Percentiles rank a stretch among this genome's conserved stretches.
phyloP scores from a whole-genome alignment of 1,139 yeast species.

The Yamadazyma diospyri region DNA sequence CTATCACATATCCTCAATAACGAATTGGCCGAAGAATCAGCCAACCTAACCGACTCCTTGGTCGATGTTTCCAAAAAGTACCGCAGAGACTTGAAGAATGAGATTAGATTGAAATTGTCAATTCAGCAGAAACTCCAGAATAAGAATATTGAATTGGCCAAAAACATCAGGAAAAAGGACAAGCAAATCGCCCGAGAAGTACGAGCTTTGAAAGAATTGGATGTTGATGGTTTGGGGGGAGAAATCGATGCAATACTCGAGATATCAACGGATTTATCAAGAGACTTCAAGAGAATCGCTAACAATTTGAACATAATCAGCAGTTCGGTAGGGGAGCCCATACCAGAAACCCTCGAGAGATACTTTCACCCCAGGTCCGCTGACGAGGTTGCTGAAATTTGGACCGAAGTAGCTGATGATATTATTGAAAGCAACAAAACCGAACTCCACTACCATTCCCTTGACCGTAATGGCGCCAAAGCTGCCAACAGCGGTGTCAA shows the following conservation, averaged over 20 bases:
- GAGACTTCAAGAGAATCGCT: conserved; percentile 12
- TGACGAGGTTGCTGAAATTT: neutral
- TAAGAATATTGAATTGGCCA: conserved; percentile 32
- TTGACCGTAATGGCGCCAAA: neutral
- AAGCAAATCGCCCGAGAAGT: conserved; percentile 20
- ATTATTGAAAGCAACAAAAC: neutral
- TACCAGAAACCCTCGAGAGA: neutral
- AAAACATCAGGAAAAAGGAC: conserved; percentile 17
- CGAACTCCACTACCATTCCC: neutral
- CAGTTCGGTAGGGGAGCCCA: neutral
- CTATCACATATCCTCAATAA: conserved; percentile 33
- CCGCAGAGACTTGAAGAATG: conserved; percentile 38
- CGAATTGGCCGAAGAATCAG: conserved; percentile 29
- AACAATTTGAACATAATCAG: conserved; percentile 1
- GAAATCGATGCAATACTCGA: conserved; percentile 17
- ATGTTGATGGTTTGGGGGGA: conserved; percentile 12
- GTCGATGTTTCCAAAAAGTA: conserved; percentile 33
- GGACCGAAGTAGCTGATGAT: neutral
- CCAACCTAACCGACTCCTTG: conserved; percentile 31
- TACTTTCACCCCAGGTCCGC: conserved; percentile 1
- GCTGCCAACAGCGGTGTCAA: neutral
- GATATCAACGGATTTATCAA: conserved; percentile 13
- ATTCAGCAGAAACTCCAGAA: conserved; percentile 38
- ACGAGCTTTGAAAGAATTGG: conserved; percentile 9
- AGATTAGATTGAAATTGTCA: conserved; percentile 31